phyloP scores from a whole-genome alignment of 768 basidiomycete species.

The Russula earlei region DNA sequence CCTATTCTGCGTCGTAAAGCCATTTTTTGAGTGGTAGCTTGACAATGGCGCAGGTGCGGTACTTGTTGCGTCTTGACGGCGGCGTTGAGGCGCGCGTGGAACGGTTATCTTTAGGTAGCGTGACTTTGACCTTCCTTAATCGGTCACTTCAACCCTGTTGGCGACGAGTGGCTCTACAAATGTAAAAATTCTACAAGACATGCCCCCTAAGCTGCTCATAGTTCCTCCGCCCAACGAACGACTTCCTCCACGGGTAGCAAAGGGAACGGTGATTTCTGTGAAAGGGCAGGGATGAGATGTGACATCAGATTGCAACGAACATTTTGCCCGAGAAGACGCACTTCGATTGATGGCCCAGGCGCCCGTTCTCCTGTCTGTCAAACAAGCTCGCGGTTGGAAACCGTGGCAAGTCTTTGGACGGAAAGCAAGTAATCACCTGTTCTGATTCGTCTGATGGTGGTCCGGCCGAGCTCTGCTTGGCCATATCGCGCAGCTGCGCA shows the following conservation, averaged over 20 bases:
- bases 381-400: background rate
- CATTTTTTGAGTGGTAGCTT: conserved; percentile 32
- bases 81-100: no score
- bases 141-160: background rate
- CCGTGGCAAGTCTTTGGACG: no score
- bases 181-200: background rate
- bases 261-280: background rate
- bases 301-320: no score
- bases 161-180: no score
- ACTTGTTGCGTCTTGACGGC: background rate
- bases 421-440: no score
- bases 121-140: background rate
- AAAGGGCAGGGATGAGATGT: no score
- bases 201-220: conserved; percentile 3
- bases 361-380: background rate
- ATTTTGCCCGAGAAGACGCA: background rate
- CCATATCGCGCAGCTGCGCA: conserved; percentile 36
- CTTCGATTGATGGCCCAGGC: background rate
- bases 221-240: conserved; percentile 50
- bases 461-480: conserved; percentile 2
- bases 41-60: background rate
- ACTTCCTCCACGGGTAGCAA: conserved; percentile 34
- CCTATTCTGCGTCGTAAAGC: conserved; percentile 68
- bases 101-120: no score
- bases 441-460: background rate